A percentile compares a stretch with the other conserved stretches of the same genome.
Evolutionary conservation across 2,329 filamentous ascomycete genomes (phyloP).

Genomic region (Penicillium carneum): DNA sequence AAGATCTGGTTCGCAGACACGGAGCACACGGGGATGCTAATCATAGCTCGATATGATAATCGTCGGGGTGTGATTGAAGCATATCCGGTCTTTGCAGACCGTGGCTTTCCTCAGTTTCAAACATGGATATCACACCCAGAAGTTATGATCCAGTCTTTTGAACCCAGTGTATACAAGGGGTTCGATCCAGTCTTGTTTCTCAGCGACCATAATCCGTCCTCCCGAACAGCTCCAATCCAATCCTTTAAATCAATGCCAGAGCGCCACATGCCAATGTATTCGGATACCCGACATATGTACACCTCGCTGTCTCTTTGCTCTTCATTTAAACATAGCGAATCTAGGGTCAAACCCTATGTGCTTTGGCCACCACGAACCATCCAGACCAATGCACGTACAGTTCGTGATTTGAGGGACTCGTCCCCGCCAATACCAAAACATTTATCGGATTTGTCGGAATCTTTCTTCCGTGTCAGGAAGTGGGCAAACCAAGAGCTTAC

Average conservation of each 20-base stretch:
- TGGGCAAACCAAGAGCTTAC: constrained; percentile 72
- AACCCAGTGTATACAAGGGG: constrained; percentile 74
- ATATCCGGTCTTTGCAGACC: constrained; percentile 75
- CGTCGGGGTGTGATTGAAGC: constrained; percentile 78
- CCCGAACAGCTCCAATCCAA: constrained; percentile 37
- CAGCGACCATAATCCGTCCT: constrained; percentile 40
- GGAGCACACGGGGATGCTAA: constrained; percentile 74
- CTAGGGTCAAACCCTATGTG: constrained; percentile 48
- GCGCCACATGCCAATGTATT: constrained; percentile 62
- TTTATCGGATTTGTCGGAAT: constrained; percentile 67
- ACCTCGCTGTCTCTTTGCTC: constrained; percentile 73
- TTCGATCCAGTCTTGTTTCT: constrained; percentile 73
- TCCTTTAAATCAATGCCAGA: constrained; percentile 36
- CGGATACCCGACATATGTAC: constrained; percentile 62
- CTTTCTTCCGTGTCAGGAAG: constrained; percentile 75
- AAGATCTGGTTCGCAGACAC: constrained; percentile 87
- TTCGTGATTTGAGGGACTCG: constrained; percentile 57
- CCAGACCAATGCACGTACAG: constrained; percentile 67
- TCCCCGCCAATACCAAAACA: constrained; percentile 56
- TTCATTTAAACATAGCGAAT: constrained; percentile 3
- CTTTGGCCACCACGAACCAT: constrained; percentile 80
- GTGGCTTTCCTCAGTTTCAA: constrained; percentile 62
- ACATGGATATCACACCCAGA: constrained; percentile 70
- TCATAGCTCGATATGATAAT: constrained; percentile 79
- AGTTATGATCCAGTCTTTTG: constrained; percentile 75